Percentiles rank a stretch among this genome's conserved stretches.
These are phyloP conservation scores for Dictyophora rubrovolvata DNA, from an alignment of 768 basidiomycete genomes.

Conservation along the genomic window DNA sequence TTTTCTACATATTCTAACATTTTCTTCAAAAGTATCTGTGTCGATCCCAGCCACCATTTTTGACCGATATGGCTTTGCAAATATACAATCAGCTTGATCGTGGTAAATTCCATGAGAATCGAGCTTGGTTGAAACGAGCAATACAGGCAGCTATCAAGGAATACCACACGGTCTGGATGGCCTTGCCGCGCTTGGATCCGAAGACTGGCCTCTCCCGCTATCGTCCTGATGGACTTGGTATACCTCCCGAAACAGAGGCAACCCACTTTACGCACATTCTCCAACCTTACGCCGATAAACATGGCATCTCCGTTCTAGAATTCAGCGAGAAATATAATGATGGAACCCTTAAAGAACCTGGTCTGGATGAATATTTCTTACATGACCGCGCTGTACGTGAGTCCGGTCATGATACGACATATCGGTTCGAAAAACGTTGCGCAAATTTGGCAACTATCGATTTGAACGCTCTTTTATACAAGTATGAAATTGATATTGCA, in stretches of 20 bases:
- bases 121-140: slow-evolving; percentile 86
- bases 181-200: slow-evolving; percentile 87
- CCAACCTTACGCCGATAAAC: slow-evolving; percentile 87
- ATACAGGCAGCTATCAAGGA: slow-evolving; percentile 98
- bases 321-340: slow-evolving; percentile 96
- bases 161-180: slow-evolving; percentile 96
- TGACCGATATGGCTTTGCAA: slow-evolving; percentile 97
- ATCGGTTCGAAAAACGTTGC: slow-evolving; percentile 95
- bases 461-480: slow-evolving; percentile 90
- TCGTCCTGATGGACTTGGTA: slow-evolving; percentile 87
- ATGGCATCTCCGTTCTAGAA: slow-evolving; percentile 88
- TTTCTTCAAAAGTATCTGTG: slow-evolving; percentile 75
- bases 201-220: slow-evolving; percentile 92
- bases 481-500: slow-evolving; percentile 98
- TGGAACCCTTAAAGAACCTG: slow-evolving; percentile 71
- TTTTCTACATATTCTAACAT: not conserved
- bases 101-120: slow-evolving; percentile 68
- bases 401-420: slow-evolving; percentile 93
- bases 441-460: slow-evolving; percentile 96
- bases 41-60: slow-evolving; percentile 94
- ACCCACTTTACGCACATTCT: slow-evolving; percentile 97
- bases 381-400: slow-evolving; percentile 96
- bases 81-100: slow-evolving; percentile 95
- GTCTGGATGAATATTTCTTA: slow-evolving; percentile 92
- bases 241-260: slow-evolving; percentile 98